Percentiles rank a stretch among this genome's conserved stretches.
phyloP scores from a whole-genome alignment of 768 basidiomycete genomes.

The Boletus vinaceobasis region DNA sequence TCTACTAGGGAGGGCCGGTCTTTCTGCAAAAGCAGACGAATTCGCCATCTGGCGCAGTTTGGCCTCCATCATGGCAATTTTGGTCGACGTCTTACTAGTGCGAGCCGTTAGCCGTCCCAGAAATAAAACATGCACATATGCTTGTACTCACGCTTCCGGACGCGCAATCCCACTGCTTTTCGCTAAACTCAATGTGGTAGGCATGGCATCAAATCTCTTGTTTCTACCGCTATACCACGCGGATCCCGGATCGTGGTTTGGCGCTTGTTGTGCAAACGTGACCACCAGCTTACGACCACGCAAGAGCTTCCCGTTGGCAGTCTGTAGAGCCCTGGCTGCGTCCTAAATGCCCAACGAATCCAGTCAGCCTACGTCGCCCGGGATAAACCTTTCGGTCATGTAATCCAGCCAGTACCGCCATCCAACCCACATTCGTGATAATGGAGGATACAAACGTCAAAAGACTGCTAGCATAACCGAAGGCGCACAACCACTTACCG shows the following conservation, averaged over 20 bases:
- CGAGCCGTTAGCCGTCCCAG: constrained; percentile 5
- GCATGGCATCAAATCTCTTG: constrained; percentile 56
- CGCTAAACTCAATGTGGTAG: constrained; percentile 84
- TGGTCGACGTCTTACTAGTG: constrained; percentile 64
- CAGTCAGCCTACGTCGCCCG: constrained; percentile 16
- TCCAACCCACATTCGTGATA: constrained; percentile 20
- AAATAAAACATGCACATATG: not conserved
- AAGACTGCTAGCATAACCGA: constrained; percentile 17
- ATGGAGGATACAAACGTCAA: constrained; percentile 26
- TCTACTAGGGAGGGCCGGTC: constrained; percentile 22
- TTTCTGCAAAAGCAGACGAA: constrained; percentile 20
- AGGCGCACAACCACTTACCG: constrained; percentile 54
- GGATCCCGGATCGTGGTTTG: constrained; percentile 32
- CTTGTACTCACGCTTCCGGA: constrained; percentile 43
- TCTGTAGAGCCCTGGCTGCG: constrained; percentile 70
- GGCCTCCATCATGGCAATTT: constrained; percentile 95
- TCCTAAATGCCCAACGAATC: constrained; percentile 54
- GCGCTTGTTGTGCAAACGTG: constrained; percentile 89
- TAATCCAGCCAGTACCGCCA: constrained; percentile 14
- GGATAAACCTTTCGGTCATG: constrained; percentile 21
- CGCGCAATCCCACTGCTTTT: constrained; percentile 62
- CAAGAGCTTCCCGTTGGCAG: constrained; percentile 74
- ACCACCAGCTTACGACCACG: constrained; percentile 87
- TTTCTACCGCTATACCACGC: constrained; percentile 34
- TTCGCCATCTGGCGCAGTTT: constrained; percentile 80